A percentile compares a stretch with the other conserved stretches of the same genome.
phyloP scores from a whole-genome alignment of 2,329 filamentous ascomycete genomes.

The Hypoxylon sp. region DNA sequence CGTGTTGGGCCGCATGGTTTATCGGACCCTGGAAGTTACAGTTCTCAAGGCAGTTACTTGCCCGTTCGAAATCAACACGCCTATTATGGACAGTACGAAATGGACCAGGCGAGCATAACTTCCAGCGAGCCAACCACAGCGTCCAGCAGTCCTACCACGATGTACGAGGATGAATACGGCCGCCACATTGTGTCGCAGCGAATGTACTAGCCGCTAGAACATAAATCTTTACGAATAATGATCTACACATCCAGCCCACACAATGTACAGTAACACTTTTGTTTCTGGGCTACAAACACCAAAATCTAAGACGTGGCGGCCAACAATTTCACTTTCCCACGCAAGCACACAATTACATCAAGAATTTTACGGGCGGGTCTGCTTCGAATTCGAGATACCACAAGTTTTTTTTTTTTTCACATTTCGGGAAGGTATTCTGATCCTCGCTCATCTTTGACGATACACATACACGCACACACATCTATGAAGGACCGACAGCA shows the following conservation, averaged over 20 bases:
- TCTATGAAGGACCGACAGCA: conserved; percentile 6
- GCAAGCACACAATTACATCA: conserved; percentile 17
- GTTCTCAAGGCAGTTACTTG: conserved; percentile 19
- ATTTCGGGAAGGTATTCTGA: conserved; percentile 11
- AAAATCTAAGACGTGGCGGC: too few relatives aligned
- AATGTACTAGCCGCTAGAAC: conserved; percentile 41
- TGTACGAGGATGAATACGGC: conserved; percentile 57
- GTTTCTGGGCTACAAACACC: too few relatives aligned
- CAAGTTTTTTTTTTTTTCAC: conserved; percentile 13
- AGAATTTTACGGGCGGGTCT: conserved; percentile 27
- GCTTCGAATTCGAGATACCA: conserved; percentile 32
- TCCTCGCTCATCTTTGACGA: conserved; percentile 6
- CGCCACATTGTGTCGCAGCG: conserved; percentile 54
- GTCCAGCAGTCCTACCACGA: conserved; percentile 47
- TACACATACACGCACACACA: too few relatives aligned
- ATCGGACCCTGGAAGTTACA: conserved; percentile 18
- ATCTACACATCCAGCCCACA: too few relatives aligned
- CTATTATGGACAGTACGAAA: conserved; percentile 57
- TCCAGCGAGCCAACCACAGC: conserved; percentile 47
- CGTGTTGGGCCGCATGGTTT: conserved; percentile 40
- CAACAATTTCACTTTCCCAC: not conserved
- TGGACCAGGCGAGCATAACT: conserved; percentile 52
- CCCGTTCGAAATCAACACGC: conserved; percentile 43
- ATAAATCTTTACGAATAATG: not conserved
- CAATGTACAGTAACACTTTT: too few relatives aligned